phyloP scores from a whole-genome alignment of 305 asterid genomes.

The Plantago lanceolata region DNA sequence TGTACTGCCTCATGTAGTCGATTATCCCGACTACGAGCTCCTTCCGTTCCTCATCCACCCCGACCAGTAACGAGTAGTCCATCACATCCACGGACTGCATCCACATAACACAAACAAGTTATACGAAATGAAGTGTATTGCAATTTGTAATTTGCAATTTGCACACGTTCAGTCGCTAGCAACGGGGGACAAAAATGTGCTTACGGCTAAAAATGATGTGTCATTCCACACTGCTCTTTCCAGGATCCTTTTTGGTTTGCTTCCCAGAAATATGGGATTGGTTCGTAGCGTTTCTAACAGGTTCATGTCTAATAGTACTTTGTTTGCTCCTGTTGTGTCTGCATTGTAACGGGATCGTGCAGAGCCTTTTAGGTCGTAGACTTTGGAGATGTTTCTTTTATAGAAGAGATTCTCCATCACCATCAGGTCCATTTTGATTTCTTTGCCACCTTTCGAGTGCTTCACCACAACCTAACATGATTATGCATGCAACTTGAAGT shows the following conservation, averaged over 20 bases:
- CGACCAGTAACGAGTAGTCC: slow-evolving; percentile 91
- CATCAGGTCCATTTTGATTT: slow-evolving; percentile 89
- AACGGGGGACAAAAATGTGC: neutral
- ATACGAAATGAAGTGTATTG: neutral
- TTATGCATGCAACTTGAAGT: slow-evolving; percentile 10
- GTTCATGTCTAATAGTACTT: slow-evolving; percentile 77
- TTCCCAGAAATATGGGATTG: slow-evolving; percentile 82
- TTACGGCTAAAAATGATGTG: slow-evolving; percentile 83
- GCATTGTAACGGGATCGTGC: slow-evolving; percentile 80
- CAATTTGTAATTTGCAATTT: too few relatives aligned
- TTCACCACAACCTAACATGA: slow-evolving; percentile 53
- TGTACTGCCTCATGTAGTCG: slow-evolving; percentile 88
- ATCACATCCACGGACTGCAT: slow-evolving; percentile 83
- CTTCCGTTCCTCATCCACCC: slow-evolving; percentile 74
- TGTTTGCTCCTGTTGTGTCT: slow-evolving; percentile 70
- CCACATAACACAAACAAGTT: neutral
- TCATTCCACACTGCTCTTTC: slow-evolving; percentile 98
- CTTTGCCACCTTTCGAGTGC: slow-evolving; percentile 69
- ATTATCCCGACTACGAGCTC: slow-evolving; percentile 91
- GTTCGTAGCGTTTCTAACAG: slow-evolving; percentile 74
- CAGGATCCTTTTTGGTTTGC: slow-evolving; percentile 78
- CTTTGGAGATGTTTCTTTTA: slow-evolving; percentile 54
- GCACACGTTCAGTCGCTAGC: too few relatives aligned
- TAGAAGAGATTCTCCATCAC: slow-evolving; percentile 97
- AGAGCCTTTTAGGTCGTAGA: slow-evolving; percentile 94